A percentile compares a stretch with the other conserved stretches of the same genome.
phyloP scores from a whole-genome alignment of 2,329 filamentous ascomycete species.

The Purpureocillium takamizusanense region DNA sequence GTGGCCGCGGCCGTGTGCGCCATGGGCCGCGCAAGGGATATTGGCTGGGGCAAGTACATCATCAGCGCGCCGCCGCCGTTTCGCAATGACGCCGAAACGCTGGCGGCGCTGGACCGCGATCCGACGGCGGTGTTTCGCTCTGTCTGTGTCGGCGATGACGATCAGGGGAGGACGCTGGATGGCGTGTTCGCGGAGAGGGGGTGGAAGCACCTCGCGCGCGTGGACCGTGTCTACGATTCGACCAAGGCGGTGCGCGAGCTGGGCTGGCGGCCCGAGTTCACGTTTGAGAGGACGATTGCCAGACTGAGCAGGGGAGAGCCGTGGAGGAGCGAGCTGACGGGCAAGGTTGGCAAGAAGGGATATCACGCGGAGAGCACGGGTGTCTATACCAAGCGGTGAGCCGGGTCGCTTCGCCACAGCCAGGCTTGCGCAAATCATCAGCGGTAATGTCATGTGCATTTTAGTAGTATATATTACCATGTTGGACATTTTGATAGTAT shows the following conservation, averaged over 20 bases:
- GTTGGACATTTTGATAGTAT: too few relatives aligned
- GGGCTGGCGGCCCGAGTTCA: constrained; percentile 32
- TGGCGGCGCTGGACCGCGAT: constrained; percentile 22
- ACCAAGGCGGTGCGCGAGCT: constrained; percentile 29
- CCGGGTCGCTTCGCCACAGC: too few relatives aligned
- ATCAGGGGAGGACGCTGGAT: constrained; percentile 3
- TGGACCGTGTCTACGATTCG: constrained; percentile 38
- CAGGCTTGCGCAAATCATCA: too few relatives aligned
- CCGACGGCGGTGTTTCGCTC: constrained; percentile 20
- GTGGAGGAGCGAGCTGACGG: constrained; percentile 29
- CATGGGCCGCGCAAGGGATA: constrained; percentile 20
- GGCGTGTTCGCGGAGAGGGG: constrained; percentile 19
- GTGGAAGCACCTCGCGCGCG: constrained; percentile 26
- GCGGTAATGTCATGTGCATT: too few relatives aligned
- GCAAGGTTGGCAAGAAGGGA: constrained; percentile 30
- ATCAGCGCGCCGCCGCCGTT: constrained; percentile 35
- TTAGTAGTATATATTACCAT: too few relatives aligned
- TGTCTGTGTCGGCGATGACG: constrained; percentile 12
- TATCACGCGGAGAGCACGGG: constrained; percentile 34
- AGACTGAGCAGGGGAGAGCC: constrained; percentile 23
- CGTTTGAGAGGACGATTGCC: constrained; percentile 25
- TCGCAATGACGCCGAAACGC: constrained; percentile 15
- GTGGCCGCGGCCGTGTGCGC: constrained; percentile 30
- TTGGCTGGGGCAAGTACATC: constrained; percentile 31
- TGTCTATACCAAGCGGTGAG: constrained; percentile 29